Evolutionary conservation across 1,284 basidiomycete species (phyloP), one percentile per base, ranked within the genome.

Genomic region (Cutaneotrichosporon sp.): DNA sequence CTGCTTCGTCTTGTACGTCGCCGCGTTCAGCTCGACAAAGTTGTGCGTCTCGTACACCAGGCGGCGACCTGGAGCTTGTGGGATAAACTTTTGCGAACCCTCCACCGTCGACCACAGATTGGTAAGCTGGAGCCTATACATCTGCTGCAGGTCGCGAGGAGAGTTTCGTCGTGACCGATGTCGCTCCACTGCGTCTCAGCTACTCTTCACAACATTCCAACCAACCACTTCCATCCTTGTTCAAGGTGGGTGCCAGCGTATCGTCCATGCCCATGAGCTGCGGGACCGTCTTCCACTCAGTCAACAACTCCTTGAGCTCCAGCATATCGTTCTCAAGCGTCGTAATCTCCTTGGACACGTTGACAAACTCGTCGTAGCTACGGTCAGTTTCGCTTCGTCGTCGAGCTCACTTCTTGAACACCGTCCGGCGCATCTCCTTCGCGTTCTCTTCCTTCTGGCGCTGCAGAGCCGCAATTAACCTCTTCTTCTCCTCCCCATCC

Each of bases 261-360:
- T 90, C 88, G 51, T 89, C 89, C 52, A 94, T 86, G 59, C 92
- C 88, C 35, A 97, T 80, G 12, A 91, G 80, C n/a, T 89, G 89
- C 0, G 92, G 92, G 79, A 96, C 90, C 45, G 83, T 84, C 72
- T 91, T 92, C 87, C 93, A 98, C 67, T 98, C 96, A 14, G 86
- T 85, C 2, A 98, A 79, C 3, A 88, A 82, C 55, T 94, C 90
- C 70, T 97, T 97, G 70, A 98, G 83, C 68, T 97, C 93, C 32
- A 97, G 81, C 88, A 97, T 90, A 71, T 97, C 93, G 69, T 94
- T 97, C 77, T 98, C 94, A 11, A 99, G 81, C 0, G 88, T 87
- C 7, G 89, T 87, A 42, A 98, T 94, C 75, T 98, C 96, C 68
- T 97, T 98, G 8, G 92, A 96, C 41, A 98, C 90, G 41, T 87